Evolutionary conservation across 2,329 filamentous ascomycete genomes (phyloP).

Genomic region (Cladosporium sp.): DNA sequence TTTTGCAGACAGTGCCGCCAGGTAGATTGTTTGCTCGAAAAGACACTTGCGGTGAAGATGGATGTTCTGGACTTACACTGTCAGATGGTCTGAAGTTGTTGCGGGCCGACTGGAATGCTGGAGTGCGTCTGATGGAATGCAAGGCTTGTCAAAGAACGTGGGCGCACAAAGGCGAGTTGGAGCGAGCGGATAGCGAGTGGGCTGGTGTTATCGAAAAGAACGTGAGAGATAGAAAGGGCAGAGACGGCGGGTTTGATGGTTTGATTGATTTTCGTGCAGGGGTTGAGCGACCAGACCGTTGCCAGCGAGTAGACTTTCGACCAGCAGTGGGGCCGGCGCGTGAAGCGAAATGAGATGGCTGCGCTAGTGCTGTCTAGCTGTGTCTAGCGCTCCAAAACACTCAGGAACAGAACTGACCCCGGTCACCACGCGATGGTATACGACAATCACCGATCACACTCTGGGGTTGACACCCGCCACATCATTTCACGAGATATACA

Average conservation of each 20-base stretch:
- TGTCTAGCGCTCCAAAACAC: neutral
- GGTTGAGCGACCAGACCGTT: slow-evolving; percentile 7
- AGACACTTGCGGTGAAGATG: neutral
- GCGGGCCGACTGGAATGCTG: slow-evolving; percentile 8
- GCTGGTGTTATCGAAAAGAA: neutral
- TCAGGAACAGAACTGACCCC: neutral
- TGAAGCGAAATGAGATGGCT: slow-evolving; percentile 7
- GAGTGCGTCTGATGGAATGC: slow-evolving; percentile 6
- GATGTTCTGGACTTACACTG: neutral
- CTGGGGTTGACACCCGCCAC: neutral
- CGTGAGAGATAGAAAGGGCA: slow-evolving; percentile 1
- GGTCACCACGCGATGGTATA: neutral
- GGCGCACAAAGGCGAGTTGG: slow-evolving; percentile 9
- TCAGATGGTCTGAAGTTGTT: neutral
- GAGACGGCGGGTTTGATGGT: neutral
- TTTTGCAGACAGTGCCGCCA: neutral
- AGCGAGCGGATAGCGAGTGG: slow-evolving; percentile 5
- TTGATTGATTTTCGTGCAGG: slow-evolving; percentile 9
- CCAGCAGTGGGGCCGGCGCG: slow-evolving; percentile 4
- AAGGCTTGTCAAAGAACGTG: slow-evolving; percentile 14
- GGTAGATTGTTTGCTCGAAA: neutral
- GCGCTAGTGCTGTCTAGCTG: neutral
- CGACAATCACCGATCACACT: neutral
- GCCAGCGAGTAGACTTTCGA: neutral
- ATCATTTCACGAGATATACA: neutral